phyloP scores from a whole-genome alignment of 129 eudicot genomes.

The Tagetes patula region DNA sequence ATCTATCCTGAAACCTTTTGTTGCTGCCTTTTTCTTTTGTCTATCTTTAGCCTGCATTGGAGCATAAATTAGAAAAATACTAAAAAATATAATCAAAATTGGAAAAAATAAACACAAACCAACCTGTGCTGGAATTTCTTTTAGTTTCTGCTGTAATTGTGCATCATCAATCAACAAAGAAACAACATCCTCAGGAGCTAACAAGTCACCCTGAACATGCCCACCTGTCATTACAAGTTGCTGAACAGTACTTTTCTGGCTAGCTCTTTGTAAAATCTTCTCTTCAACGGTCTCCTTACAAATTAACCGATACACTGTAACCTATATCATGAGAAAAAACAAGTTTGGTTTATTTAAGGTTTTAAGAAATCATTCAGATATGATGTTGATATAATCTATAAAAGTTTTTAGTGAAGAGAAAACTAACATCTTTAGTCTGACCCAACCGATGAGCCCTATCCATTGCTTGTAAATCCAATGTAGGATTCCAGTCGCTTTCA shows the following conservation, averaged over 20 bases:
- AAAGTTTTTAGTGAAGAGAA: conserved; percentile 13
- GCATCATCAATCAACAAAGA: conserved; percentile 87
- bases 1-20: conserved; percentile 74
- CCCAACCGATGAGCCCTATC: conserved; percentile 96
- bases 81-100: neutral
- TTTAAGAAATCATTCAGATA: neutral
- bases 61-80: neutral
- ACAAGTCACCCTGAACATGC: conserved; percentile 89
- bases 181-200: conserved; percentile 92
- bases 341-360: neutral
- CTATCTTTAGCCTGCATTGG: conserved; percentile 67
- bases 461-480: conserved; percentile 97
- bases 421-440: conserved; percentile 89
- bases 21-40: conserved; percentile 62
- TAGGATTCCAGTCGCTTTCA: conserved; percentile 98
- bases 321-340: conserved; percentile 38
- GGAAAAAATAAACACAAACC: neutral
- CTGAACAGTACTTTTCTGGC: conserved; percentile 88
- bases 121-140: conserved; percentile 66
- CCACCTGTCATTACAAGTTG: conserved; percentile 99
- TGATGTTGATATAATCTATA: conserved; percentile 3
- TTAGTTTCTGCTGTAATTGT: conserved; percentile 78
- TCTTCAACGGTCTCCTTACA: conserved; percentile 96
- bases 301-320: conserved; percentile 77
- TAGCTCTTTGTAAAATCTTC: conserved; percentile 89